A percentile compares a stretch with the other conserved stretches of the same genome.
Conservation (phyloP, 495 filamentous ascomycete species). For the Daldinia childiae region DNA sequence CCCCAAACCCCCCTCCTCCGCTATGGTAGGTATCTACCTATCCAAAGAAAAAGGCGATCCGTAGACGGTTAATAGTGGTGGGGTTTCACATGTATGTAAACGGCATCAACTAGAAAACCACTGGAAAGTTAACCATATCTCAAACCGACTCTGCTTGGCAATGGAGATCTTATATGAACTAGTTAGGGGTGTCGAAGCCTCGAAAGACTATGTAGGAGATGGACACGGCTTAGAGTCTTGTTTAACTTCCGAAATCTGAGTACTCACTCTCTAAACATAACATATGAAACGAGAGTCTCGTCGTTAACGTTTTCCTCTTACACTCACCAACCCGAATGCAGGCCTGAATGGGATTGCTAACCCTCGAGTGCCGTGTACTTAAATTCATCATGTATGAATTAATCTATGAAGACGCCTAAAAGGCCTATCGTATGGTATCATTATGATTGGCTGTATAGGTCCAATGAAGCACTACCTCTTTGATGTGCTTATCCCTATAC, state of each 20-base stretch:
- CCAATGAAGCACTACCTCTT: conserved; percentile 9
- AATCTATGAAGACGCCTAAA: neutral
- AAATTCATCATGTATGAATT: conserved; percentile 6
- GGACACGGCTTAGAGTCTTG: too few relatives aligned
- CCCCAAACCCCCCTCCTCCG: too few relatives aligned
- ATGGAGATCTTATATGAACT: too few relatives aligned
- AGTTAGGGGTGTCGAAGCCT: too few relatives aligned
- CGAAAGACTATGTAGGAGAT: too few relatives aligned
- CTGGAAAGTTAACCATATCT: neutral
- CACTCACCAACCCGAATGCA: neutral
- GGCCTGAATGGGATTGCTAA: neutral
- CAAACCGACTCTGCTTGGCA: too few relatives aligned
- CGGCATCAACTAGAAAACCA: conserved; percentile 25
- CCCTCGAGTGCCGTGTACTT: neutral
- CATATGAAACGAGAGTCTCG: too few relatives aligned
- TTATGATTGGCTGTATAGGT: conserved; percentile 2
- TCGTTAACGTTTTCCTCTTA: neutral
- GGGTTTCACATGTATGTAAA: conserved; percentile 16
- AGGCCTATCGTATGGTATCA: conserved; percentile 7
- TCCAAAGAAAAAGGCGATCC: conserved; percentile 1
- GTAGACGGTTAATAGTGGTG: neutral
- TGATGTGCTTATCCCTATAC: neutral
- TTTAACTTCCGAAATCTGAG: too few relatives aligned
- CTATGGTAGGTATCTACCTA: too few relatives aligned
- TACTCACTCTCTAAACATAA: too few relatives aligned